Evolutionary conservation across 371 early-diverging fungal genomes (phyloP).

Genomic region (Catenaria anguillulae): DNA sequence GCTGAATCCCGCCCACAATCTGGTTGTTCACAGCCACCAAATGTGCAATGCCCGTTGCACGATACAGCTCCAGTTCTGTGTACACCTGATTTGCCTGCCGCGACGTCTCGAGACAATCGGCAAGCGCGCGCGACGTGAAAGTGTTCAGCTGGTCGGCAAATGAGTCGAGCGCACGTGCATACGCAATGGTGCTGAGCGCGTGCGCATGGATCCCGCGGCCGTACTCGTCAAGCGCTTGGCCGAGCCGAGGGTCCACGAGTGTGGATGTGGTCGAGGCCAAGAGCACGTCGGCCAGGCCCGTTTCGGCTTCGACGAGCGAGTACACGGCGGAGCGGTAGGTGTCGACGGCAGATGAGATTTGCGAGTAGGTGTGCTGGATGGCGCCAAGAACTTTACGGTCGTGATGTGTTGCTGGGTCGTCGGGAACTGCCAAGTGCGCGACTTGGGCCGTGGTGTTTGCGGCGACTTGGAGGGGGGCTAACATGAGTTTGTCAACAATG

Average conservation of each 20-base stretch:
- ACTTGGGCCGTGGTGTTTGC: neutral
- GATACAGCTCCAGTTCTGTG: neutral
- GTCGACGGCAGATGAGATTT: neutral
- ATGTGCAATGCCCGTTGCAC: neutral
- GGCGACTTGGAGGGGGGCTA: neutral
- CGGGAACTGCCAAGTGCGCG: neutral
- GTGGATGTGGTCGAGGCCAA: neutral
- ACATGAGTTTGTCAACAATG: neutral
- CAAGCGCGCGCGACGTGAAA: neutral
- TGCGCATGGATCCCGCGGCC: neutral
- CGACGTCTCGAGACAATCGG: neutral
- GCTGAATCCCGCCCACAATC: too few relatives aligned
- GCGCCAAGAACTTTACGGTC: neutral
- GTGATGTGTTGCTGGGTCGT: neutral
- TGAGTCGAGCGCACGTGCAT: neutral
- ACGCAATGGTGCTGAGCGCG: neutral
- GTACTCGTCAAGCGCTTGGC: neutral
- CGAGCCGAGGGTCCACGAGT: neutral
- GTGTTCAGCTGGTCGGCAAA: neutral
- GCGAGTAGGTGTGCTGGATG: neutral
- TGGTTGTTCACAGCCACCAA: neutral
- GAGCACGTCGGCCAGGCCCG: neutral
- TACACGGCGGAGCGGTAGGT: neutral
- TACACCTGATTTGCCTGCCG: neutral
- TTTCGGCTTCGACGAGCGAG: neutral